These are phyloP conservation scores for Phytophthora sojae DNA, from an alignment of 352 stramenopile species.

Conservation along the genomic window DNA sequence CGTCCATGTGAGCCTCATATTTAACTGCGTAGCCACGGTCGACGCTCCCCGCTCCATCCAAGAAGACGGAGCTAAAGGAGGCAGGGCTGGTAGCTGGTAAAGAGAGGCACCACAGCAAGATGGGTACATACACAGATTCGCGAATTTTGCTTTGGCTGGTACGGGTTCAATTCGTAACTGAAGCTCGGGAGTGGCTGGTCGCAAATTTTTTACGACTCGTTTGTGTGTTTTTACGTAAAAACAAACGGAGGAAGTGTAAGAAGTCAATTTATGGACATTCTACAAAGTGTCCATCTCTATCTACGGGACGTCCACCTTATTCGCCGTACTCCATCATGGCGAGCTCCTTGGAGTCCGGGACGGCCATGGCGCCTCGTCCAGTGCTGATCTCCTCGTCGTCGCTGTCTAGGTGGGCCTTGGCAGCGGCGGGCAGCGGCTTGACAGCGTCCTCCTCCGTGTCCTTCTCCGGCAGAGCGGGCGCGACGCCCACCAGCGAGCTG, in stretches of 20 bases:
- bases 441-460: slow-evolving; percentile 19
- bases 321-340: slow-evolving; percentile 83
- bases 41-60: slow-evolving; percentile 29
- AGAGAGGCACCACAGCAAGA: slow-evolving; percentile 44
- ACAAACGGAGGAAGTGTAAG: slow-evolving; percentile 10
- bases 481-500: slow-evolving; percentile 59
- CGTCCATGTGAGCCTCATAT: slow-evolving; percentile 70
- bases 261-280: slow-evolving; percentile 24
- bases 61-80: slow-evolving; percentile 27
- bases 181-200: not conserved
- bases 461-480: slow-evolving; percentile 52
- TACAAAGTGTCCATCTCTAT: slow-evolving; percentile 25
- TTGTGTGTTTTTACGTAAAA: slow-evolving; percentile 28
- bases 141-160: not conserved
- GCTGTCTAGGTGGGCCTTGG: slow-evolving; percentile 49
- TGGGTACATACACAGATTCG: slow-evolving; percentile 1
- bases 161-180: slow-evolving; percentile 21
- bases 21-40: slow-evolving; percentile 73
- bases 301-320: slow-evolving; percentile 38
- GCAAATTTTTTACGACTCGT: slow-evolving; percentile 12
- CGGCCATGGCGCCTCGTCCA: slow-evolving; percentile 33
- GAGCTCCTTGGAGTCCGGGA: slow-evolving; percentile 72
- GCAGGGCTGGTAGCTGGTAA: slow-evolving; percentile 75
- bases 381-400: slow-evolving; percentile 32
- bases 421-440: slow-evolving; percentile 31